Base-by-base conservation (phyloP, 2,329 filamentous ascomycete species). In the Calonectria crousiana region DNA sequence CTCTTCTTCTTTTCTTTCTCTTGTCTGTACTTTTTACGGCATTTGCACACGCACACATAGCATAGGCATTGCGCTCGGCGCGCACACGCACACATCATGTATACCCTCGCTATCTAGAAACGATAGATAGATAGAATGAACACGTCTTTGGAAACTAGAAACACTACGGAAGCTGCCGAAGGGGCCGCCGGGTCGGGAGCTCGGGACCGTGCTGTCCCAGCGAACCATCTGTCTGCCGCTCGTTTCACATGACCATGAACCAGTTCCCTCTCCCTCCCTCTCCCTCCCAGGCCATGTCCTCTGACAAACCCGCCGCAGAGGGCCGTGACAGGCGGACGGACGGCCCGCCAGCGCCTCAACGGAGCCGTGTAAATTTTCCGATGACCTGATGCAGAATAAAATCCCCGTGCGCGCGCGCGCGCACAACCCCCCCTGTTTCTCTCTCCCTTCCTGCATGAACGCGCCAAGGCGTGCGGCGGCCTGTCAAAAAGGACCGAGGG, bases 171-270 rank as follows among this genome's bases (percentile, higher is more conserved):
- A 53, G n/a, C 56, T 28, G 28, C 56, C 34, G n/a, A n/a, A 26
- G 34, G 23, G 36, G 56, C 23, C 18, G 41, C 5, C 38, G 38
- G 38, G 16, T 20, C 38, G 38, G 41, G 20, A 47, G 41, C 44
- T 47, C 44, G 30, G 30, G n/a, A 20, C 65, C 51, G 51, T 68
- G 66, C 44, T 34, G 69, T 38, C 49, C 52, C 28, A 16, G 69
- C 62, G 23, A 20, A 47, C 20, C 41, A 3, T 26, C 44, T 53
- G 51, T 58, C 32, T 49, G 23, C 56, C 18, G 64, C 52, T 49
- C 47, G 70, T 72, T 68, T 68, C 70, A 64, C 56, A 56, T 47
- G 47, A n/a, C 53, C 32, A 38, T 44, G 62, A 49, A 52, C 56
- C 70, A 64, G 18, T 62, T 23, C 44, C 44, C 10, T 23, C n/a